Conservation (phyloP, 148 eudicot species). For the Vaccinium vitisidaea region DNA sequence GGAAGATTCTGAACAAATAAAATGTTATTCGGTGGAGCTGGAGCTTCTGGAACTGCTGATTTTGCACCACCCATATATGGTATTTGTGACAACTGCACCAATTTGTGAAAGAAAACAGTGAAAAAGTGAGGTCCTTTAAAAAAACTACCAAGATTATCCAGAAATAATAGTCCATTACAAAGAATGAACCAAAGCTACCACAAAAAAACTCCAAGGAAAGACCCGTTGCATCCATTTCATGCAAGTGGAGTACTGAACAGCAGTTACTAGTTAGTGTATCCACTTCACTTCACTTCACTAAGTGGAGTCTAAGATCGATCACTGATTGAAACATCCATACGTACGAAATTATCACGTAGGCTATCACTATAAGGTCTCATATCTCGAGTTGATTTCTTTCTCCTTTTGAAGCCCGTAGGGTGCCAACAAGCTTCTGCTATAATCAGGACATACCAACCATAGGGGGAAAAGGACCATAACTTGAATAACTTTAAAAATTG, state of each 20-base stretch:
- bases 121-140: background rate
- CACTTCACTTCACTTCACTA: background rate
- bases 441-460: background rate
- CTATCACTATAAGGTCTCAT: background rate
- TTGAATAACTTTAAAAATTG: background rate
- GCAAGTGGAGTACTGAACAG: background rate
- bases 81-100: constrained; percentile 77
- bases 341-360: no score
- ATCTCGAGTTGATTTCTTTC: background rate
- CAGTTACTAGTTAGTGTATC: background rate
- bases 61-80: constrained; percentile 69
- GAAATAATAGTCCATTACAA: background rate
- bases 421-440: background rate
- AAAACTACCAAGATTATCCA: background rate
- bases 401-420: background rate
- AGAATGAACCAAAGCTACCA: background rate
- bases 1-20: constrained; percentile 86
- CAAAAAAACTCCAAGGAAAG: background rate
- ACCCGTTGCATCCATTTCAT: constrained; percentile 7
- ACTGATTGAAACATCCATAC: background rate
- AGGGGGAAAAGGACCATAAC: background rate
- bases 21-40: constrained; percentile 87
- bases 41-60: constrained; percentile 67
- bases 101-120: background rate
- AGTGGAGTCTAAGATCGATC: background rate